Base-by-base conservation (phyloP, 805 yeast genomes). In the Kluyveromyces dobzhanskii region DNA sequence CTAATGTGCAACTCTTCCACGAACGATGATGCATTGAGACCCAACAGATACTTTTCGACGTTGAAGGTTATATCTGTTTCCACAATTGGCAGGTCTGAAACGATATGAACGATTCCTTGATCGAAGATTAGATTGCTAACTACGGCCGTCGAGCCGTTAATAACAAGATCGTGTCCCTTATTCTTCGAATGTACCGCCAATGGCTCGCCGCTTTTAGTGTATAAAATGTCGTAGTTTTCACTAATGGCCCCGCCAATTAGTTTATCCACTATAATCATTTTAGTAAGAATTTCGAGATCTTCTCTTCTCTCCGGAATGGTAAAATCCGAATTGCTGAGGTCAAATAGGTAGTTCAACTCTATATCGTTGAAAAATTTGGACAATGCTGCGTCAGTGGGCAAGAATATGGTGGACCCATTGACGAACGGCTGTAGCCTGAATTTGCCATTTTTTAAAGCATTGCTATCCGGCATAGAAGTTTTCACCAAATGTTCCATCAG, bases 1-100 rank as follows among this genome's bases (percentile, higher is more conserved):
- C 87, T 71, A 38, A 84, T 73, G 32, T 74, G 66, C 12, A 85
- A 47, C 49, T 85, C 94, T n/a, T 72, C 69, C 4, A 84, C 88
- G 54, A 85, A 77, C 19, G 66, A 66, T 2, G 79, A 66, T 37
- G 76, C 77, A 42, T 77, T 71, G 32, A 78, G 54, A 0, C 84
- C 86, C 38, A 73, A 62, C 2, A 81, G 55, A 47, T 76, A 71
- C 51, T 76, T 80, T 45, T 76, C 67, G 1, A 76, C 73, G 24
- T 76, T 75, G 48, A 76, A 73, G 1, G 44, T 46, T 14, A 73
- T 38, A 1, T 40, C 25, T 0, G 45, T 55, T 19, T 45, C 40
- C 21, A 60, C 36, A 11, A 61, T 46, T 13, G 57, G 36, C 6
- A 61, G 38, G 12, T 58, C 46, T 17, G 66, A 59, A 49, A 72